Conservation (phyloP, 1,139 yeast species). For the Candida sanyaensis region DNA sequence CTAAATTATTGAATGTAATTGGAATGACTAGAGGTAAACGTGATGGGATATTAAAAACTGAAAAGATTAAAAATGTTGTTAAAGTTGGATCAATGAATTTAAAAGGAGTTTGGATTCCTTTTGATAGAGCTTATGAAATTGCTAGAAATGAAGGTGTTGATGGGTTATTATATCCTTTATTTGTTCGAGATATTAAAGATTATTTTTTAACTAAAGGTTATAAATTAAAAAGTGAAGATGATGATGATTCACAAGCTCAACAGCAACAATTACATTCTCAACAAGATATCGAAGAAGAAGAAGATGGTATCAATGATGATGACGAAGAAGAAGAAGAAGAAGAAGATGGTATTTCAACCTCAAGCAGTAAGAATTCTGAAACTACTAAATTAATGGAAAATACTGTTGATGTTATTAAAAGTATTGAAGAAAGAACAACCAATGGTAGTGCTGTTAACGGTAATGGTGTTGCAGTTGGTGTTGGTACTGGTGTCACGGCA, state of each 20-base stretch:
- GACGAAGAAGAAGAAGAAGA: slow-evolving; percentile 13
- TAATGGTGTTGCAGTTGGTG: too few species aligned
- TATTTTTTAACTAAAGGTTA: slow-evolving; percentile 33
- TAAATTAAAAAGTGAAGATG: slow-evolving; percentile 21
- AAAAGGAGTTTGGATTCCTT: slow-evolving; percentile 61
- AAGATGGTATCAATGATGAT: not conserved
- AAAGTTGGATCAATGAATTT: slow-evolving; percentile 56
- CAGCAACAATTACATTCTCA: slow-evolving; percentile 20
- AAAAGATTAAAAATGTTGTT: slow-evolving; percentile 45
- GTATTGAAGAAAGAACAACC: not conserved
- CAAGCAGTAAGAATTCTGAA: slow-evolving; percentile 1
- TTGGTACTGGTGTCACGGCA: slow-evolving; percentile 2
- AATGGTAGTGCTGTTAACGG: too few species aligned
- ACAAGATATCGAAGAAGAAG: slow-evolving; percentile 16
- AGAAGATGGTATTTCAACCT: not conserved
- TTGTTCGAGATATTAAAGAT: slow-evolving; percentile 43
- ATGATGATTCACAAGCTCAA: slow-evolving; percentile 13
- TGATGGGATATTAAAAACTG: slow-evolving; percentile 75
- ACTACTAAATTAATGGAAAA: slow-evolving; percentile 4
- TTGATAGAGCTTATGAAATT: slow-evolving; percentile 52
- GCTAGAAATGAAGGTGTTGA: slow-evolving; percentile 52
- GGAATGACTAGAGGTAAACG: slow-evolving; percentile 96
- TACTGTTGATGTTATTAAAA: not conserved
- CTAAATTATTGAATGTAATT: slow-evolving; percentile 79
- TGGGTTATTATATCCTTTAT: slow-evolving; percentile 44